Evolutionary conservation across 2,329 filamentous ascomycete genomes (phyloP).

Genomic region (Colletotrichum lentis): DNA sequence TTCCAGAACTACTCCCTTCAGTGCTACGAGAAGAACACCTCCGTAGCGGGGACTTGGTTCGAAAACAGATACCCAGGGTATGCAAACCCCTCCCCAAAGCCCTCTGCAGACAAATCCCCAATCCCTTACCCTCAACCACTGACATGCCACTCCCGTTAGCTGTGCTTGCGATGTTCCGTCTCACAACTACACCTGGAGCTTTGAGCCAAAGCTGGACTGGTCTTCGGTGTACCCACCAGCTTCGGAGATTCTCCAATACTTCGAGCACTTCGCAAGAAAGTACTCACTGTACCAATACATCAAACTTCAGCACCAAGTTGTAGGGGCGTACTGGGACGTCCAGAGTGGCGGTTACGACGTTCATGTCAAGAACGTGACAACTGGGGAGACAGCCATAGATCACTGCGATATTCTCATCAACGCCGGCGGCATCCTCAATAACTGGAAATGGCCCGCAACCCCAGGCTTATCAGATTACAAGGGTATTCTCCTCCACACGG

Average conservation of each 20-base stretch:
- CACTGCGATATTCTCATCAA: slow-evolving; percentile 59
- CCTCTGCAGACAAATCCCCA: not conserved
- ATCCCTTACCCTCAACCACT: not conserved
- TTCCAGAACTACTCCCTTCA: slow-evolving; percentile 51
- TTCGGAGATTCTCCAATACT: slow-evolving; percentile 56
- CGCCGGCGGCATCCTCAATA: slow-evolving; percentile 57
- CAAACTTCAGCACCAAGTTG: slow-evolving; percentile 41
- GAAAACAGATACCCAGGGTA: slow-evolving; percentile 58
- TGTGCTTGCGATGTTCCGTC: slow-evolving; percentile 61
- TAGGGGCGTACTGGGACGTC: slow-evolving; percentile 49
- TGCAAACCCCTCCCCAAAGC: not conserved
- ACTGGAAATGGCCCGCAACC: slow-evolving; percentile 63
- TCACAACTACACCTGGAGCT: slow-evolving; percentile 61
- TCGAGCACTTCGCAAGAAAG: slow-evolving; percentile 53
- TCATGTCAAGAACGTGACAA: slow-evolving; percentile 45
- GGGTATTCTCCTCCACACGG: slow-evolving; percentile 62
- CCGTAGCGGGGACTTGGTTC: slow-evolving; percentile 63
- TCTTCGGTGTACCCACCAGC: slow-evolving; percentile 55
- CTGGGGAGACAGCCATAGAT: slow-evolving; percentile 46
- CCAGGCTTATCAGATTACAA: slow-evolving; percentile 55
- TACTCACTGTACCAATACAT: slow-evolving; percentile 50
- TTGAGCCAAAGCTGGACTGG: slow-evolving; percentile 66
- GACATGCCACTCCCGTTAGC: slow-evolving; percentile 31
- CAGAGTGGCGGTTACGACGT: slow-evolving; percentile 48
- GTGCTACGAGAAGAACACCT: slow-evolving; percentile 63